phyloP scores from a whole-genome alignment of 208 protist genomes.

The Acanthamoeba culbertsoni region DNA sequence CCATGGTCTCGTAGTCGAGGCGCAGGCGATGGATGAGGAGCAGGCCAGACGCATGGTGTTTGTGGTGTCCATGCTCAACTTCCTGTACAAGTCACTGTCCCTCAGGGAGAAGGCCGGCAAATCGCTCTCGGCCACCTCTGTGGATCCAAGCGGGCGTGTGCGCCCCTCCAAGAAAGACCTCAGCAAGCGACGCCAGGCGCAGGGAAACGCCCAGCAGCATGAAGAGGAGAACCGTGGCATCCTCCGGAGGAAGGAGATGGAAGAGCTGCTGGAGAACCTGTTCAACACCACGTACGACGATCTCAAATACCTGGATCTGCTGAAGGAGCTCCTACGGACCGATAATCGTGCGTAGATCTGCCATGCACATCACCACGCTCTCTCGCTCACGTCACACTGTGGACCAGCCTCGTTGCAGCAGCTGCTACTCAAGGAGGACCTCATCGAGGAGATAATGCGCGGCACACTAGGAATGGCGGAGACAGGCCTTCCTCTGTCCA shows the following conservation, averaged over 20 bases:
- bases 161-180: background rate
- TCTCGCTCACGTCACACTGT: background rate
- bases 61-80: background rate
- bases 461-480: background rate
- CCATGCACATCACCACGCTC: background rate
- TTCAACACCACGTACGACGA: conserved; percentile 38
- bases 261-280: background rate
- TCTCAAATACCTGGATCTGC: conserved; percentile 33
- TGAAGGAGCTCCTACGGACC: conserved; percentile 6
- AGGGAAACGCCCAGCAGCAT: too few relatives aligned
- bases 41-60: background rate
- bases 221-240: background rate
- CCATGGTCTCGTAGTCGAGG: too few relatives aligned
- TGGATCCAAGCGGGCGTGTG: too few relatives aligned
- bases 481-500: background rate
- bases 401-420: background rate
- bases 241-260: background rate
- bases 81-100: conserved; percentile 1
- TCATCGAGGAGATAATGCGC: background rate
- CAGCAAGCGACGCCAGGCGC: too few relatives aligned
- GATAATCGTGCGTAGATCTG: background rate
- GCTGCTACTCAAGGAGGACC: background rate
- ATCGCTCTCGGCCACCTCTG: too few relatives aligned
- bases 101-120: too few relatives aligned
- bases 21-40: background rate